Conservation (phyloP, 1,284 basidiomycete genomes). For the Austroboletus niveus region DNA sequence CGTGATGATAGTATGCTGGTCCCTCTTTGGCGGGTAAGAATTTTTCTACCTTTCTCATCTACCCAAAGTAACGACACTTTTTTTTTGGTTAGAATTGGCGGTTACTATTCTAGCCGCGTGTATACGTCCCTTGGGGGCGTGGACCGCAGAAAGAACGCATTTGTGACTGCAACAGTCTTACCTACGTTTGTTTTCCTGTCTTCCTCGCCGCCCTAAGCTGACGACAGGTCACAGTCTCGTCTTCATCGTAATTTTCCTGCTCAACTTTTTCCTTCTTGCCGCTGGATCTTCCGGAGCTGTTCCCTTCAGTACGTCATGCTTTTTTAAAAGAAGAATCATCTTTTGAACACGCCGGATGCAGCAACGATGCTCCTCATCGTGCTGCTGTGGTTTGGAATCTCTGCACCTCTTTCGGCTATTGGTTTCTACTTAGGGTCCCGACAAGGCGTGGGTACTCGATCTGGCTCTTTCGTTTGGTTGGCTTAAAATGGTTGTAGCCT, state of each 20-base stretch:
- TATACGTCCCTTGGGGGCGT: slow-evolving; percentile 85
- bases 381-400: slow-evolving; percentile 94
- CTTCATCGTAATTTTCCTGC: slow-evolving; percentile 79
- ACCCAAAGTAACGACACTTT: not conserved
- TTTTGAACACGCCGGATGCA: slow-evolving; percentile 25
- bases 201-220: not conserved
- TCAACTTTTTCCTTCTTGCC: slow-evolving; percentile 84
- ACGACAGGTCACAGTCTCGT: slow-evolving; percentile 52
- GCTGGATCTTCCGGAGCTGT: slow-evolving; percentile 93
- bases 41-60: not conserved
- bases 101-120: slow-evolving; percentile 85
- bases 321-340: not conserved
- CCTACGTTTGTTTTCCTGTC: slow-evolving; percentile 62
- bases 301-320: slow-evolving; percentile 72
- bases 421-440: slow-evolving; percentile 81
- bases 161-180: slow-evolving; percentile 85
- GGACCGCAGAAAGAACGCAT: slow-evolving; percentile 79
- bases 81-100: slow-evolving; percentile 61
- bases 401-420: slow-evolving; percentile 77
- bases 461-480: not conserved
- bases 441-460: slow-evolving; percentile 66
- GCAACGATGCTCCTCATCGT: slow-evolving; percentile 89
- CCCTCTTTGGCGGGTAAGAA: slow-evolving; percentile 80
- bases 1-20: slow-evolving; percentile 96
- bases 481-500: slow-evolving; percentile 42